Evolutionary conservation across 2,329 filamentous ascomycete species (phyloP), one percentile per base, ranked within the genome.

Genomic region (Penicillium sp.): DNA sequence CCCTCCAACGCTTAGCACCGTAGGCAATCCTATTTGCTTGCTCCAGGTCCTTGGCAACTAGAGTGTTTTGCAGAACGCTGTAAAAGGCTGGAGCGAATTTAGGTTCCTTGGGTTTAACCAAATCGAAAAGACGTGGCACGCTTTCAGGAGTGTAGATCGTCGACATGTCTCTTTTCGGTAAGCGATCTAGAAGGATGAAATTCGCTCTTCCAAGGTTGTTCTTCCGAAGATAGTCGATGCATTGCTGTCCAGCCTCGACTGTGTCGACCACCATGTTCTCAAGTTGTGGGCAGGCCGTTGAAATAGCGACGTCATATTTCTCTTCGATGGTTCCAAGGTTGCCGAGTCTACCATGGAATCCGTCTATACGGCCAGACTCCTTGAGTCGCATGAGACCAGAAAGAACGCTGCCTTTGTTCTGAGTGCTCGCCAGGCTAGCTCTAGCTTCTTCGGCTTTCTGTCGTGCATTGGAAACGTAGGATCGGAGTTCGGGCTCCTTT

Each of bases 1-100:
- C 94, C 62, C 94, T 87, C 94, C 94, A 99, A 71, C 94, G 81
- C 77, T 86, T 90, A 47, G 90, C 90, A 43, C 94, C 93, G 66
- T 97, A 99, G 7, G 94, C 94, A 63, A 99, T 97, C 47, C 94
- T 87, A 73, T 97, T 97, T 1, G 94, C 95, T 71, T 99, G 94
- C n/a, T 90, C 87, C 14, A 99, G 82, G 66, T 99, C 91, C 52
- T 86, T 87, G 5, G 94, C 94, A 16, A 99, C 95, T 2, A 99
- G 79, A 0, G 95, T 99, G 70, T 99, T 93, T 67, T 96, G 90
- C 63, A 99, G 84, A 6, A 95, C 91, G 65, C 93, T 94, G 74
- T 93, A 99, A 73, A 99, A 99, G 0, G 94, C 94, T 0, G 93
- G 89, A 2, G 82, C 82, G 74, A 97, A 97, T 62, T 82, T 89